Evolutionary conservation across 352 stramenopile species (phyloP).

Genomic region (Phytopythium kandeliae): DNA sequence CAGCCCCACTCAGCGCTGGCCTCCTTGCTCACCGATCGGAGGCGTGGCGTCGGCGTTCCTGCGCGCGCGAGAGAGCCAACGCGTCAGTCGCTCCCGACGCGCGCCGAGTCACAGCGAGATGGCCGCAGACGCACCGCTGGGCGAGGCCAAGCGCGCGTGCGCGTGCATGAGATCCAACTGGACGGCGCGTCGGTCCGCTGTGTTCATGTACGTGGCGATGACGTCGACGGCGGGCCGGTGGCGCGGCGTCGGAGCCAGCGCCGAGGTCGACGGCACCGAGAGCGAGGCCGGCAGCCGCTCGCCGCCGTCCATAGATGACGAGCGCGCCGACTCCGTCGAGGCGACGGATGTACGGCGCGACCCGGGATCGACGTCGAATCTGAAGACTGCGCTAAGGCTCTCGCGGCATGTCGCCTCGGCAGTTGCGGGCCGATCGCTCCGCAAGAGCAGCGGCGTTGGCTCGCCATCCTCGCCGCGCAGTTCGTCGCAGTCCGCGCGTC

Average conservation of each 20-base stretch:
- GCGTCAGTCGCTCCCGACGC: constrained; percentile 11
- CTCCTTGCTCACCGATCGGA: constrained; percentile 65
- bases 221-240: constrained; percentile 74
- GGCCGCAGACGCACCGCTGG: constrained; percentile 32
- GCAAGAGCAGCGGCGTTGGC: constrained; percentile 53
- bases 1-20: constrained; percentile 82
- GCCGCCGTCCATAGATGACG: constrained; percentile 20
- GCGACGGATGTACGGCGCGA: constrained; percentile 45
- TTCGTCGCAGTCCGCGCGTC: no score
- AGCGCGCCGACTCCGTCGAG: constrained; percentile 33
- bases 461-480: constrained; percentile 4
- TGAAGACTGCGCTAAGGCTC: constrained; percentile 45
- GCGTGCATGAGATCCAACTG: constrained; percentile 74
- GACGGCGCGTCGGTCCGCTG: constrained; percentile 60
- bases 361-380: constrained; percentile 33
- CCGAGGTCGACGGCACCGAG: constrained; percentile 51
- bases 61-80: neutral
- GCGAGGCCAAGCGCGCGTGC: constrained; percentile 62
- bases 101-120: neutral
- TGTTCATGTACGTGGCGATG: constrained; percentile 90
- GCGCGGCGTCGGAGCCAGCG: constrained; percentile 60
- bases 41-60: constrained; percentile 29
- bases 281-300: constrained; percentile 57
- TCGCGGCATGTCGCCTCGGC: constrained; percentile 55
- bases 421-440: no score